Conservation (phyloP, 2,329 filamentous ascomycete genomes). For the Trichoderma cornu-damae region DNA sequence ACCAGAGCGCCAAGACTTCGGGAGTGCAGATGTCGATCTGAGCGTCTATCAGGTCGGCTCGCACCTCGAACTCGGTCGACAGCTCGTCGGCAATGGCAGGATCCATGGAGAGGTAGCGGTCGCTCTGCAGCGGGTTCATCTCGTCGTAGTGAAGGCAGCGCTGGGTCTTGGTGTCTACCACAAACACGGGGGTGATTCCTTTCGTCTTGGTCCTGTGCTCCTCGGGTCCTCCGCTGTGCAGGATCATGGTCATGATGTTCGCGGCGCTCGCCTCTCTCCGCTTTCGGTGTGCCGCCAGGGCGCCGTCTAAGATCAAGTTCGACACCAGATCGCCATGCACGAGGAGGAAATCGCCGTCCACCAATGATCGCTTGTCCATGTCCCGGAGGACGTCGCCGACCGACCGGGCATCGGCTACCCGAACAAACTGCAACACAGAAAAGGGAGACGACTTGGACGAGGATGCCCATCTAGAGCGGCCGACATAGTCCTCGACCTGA, state of each 20-base stretch:
- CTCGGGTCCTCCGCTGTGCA: conserved; percentile 66
- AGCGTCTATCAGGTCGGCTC: conserved; percentile 85
- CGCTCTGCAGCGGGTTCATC: conserved; percentile 63
- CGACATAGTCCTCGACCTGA: conserved; percentile 80
- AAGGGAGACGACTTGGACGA: conserved; percentile 59
- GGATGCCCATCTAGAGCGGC: conserved; percentile 67
- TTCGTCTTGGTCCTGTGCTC: conserved; percentile 73
- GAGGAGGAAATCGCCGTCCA: conserved; percentile 85
- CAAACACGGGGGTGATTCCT: conserved; percentile 74
- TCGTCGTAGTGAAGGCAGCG: conserved; percentile 94
- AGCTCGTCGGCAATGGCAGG: conserved; percentile 69
- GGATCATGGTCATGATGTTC: conserved; percentile 94
- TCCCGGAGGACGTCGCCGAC: conserved; percentile 94
- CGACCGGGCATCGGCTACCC: conserved; percentile 74
- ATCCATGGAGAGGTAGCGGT: conserved; percentile 67
- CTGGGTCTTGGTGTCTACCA: conserved; percentile 73
- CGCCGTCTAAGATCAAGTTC: conserved; percentile 77
- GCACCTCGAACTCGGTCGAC: conserved; percentile 69
- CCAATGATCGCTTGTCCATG: conserved; percentile 76
- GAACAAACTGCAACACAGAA: conserved; percentile 73
- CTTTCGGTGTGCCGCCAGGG: conserved; percentile 72
- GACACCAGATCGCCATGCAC: conserved; percentile 91
- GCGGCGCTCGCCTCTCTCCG: conserved; percentile 81
- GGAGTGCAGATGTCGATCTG: conserved; percentile 97
- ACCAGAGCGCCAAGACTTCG: conserved; percentile 90